Evolutionary conservation across 192 early-diverging fungal species (phyloP), one percentile per base, ranked within the genome.

Genomic region (Gamsiella multidivaricata): DNA sequence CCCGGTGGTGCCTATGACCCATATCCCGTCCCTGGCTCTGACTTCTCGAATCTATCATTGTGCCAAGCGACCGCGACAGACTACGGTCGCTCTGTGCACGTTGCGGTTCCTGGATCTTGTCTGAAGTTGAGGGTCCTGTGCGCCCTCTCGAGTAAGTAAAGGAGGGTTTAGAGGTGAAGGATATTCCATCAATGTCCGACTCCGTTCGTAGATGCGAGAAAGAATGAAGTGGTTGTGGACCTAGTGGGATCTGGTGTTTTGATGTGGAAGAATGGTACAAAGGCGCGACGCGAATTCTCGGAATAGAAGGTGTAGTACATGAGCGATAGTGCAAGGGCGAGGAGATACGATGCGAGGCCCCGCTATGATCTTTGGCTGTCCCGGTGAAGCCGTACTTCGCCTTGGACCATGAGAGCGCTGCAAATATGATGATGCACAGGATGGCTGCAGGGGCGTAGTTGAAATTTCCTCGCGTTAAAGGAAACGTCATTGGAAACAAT

Each of bases 321-420:
- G 36, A 41, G 5, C 54, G 22, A 39, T 14, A 18, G 17, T 17
- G 18, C 15, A 26, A 29, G 1, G 37, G 18, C 29, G 42, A 2
- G n/a, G 39, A 9, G 9, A 46, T 28, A 2, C 51, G 64, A 61
- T 54, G 58, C 0, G 31, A 29, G 5, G 73, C 73, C 18, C 65
- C 39, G 25, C 73, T 76, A 0, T 11, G 65, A 18, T 76, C 52
- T 23, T 67, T 76, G 6, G 73, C 56, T 15, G 58, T 51, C 0
- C 73, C 73, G 5, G 64, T 56, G 34, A 76, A 76, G 22, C 59
- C 33, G 14, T 60, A 67, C 23, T 47, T 45, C 17, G 73, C 73
- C 26, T 76, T 76, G 17, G 34, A 33, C 73, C 57, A 66, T n/a
- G 51, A 62, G 12, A 76, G 25, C 14, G 58, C 58, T 6, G 58